Evolutionary conservation across 805 yeast genomes (phyloP).

Genomic region (Candida endomychidarum): DNA sequence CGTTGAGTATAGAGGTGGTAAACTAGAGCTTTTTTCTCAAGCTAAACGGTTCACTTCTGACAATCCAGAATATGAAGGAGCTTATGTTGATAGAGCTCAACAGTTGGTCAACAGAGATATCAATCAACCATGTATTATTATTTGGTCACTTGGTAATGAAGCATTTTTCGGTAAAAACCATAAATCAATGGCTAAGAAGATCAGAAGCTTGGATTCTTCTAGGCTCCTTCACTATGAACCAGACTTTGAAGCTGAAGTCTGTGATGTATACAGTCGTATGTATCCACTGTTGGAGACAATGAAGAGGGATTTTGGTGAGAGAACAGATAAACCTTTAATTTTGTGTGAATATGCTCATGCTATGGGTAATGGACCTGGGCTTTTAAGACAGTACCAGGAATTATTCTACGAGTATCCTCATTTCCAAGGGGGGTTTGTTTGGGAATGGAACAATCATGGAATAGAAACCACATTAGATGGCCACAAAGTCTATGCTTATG

Average conservation of each 20-base stretch:
- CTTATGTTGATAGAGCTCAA: slow-evolving; percentile 33
- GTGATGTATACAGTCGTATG: slow-evolving; percentile 33
- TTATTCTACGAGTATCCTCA: slow-evolving; percentile 25
- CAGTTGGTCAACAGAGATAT: slow-evolving; percentile 31
- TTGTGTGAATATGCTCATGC: slow-evolving; percentile 40
- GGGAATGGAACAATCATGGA: slow-evolving; percentile 45
- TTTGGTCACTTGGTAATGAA: slow-evolving; percentile 43
- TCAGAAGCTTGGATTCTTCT: slow-evolving; percentile 24
- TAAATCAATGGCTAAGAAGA: slow-evolving; percentile 24
- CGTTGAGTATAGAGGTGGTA: slow-evolving; percentile 14
- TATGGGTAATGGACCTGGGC: slow-evolving; percentile 42
- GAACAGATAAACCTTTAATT: slow-evolving; percentile 26
- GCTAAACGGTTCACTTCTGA: slow-evolving; percentile 27
- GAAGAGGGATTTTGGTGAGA: slow-evolving; percentile 15
- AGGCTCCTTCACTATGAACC: slow-evolving; percentile 37
- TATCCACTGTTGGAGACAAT: slow-evolving; percentile 25
- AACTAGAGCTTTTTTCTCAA: slow-evolving; percentile 10
- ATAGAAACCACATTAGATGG: slow-evolving; percentile 16
- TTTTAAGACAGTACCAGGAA: slow-evolving; percentile 30
- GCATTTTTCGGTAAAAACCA: slow-evolving; percentile 35
- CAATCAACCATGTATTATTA: slow-evolving; percentile 32
- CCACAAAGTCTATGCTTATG: slow-evolving; percentile 23
- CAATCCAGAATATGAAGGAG: slow-evolving; percentile 30
- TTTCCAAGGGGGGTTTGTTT: slow-evolving; percentile 37
- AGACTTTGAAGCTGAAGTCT: slow-evolving; percentile 23